Base-by-base conservation (phyloP, 2,329 filamentous ascomycete species). In the Pyrenochaeta sp. region DNA sequence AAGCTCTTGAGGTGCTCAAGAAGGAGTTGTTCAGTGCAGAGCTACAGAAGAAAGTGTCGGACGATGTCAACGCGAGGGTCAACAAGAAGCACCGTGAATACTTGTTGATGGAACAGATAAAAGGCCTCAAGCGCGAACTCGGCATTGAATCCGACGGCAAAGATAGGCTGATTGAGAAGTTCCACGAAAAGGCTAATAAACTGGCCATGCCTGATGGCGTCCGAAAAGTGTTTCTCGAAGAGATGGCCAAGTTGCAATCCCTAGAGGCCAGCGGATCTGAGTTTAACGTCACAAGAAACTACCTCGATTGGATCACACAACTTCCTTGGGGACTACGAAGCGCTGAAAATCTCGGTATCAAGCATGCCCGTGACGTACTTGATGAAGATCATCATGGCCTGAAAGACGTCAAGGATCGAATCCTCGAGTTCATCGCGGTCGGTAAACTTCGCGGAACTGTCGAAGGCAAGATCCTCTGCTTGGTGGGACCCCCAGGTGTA, bases 61-160 rank as follows among this genome's bases (percentile, higher is more conserved):
- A 96, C 74, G 94, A 99, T 66, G 95, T 99, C 13, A 94, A 97
- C 71, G 90, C 84, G 65, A 96, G 96, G 74, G 97, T 99, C 40
- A 92, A 92, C 61, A 97, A 99, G 75, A 87, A 93, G 20, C 94
- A 99, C 71, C 86, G 94, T 38, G 94, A 99, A 68, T 99, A 97
- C 75, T 97, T 91, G 89, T 78, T 99, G 32, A 95, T 96, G 90
- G 94, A 99, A 74, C 95, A 99, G 72, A 96, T 99, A 92, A 97
- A 97, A 78, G 94, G 92, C 18, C 99, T 99, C 65, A 88, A 90
- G 45, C 84, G 94, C 45, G 94, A 99, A 73, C 83, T 99, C 35
- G 94, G 95, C 15, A 90, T 99, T 39, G 95, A 99, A 70, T 96
- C 90, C 5, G 94, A 99, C 66, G 94, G 95, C 54, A 99, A 97